Percentiles rank a stretch among this genome's conserved stretches.
These are phyloP conservation scores for Coemansia sp. DNA, from an alignment of 371 early-diverging fungal genomes.

Conservation along the genomic window DNA sequence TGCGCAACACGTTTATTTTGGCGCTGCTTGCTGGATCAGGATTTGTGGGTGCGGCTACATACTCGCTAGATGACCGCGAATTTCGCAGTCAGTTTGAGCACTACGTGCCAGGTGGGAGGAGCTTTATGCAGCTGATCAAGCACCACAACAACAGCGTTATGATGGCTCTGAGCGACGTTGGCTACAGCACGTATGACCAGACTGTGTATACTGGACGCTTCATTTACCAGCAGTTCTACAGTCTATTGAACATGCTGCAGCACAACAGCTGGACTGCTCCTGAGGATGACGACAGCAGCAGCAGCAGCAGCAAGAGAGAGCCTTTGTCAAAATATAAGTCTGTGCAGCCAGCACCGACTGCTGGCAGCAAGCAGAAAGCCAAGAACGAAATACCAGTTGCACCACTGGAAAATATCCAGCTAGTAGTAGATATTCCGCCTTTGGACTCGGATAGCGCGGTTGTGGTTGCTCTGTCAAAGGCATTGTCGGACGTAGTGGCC, in stretches of 20 bases:
- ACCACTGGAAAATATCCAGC: slow-evolving; percentile 32
- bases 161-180: slow-evolving; percentile 49
- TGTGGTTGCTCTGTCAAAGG: slow-evolving; percentile 38
- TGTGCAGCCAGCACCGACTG: background rate
- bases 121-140: slow-evolving; percentile 45
- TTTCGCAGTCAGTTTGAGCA: slow-evolving; percentile 44
- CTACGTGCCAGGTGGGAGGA: slow-evolving; percentile 47
- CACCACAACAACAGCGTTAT: slow-evolving; percentile 47
- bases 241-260: slow-evolving; percentile 49
- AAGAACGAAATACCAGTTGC: slow-evolving; percentile 11
- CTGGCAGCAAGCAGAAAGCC: background rate
- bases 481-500: slow-evolving; percentile 31
- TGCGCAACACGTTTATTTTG: slow-evolving; percentile 34
- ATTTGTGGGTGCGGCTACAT: slow-evolving; percentile 42
- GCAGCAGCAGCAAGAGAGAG: background rate
- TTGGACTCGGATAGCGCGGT: slow-evolving; percentile 43
- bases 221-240: slow-evolving; percentile 46
- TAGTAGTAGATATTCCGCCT: slow-evolving; percentile 51
- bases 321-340: slow-evolving; percentile 6
- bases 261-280: slow-evolving; percentile 50
- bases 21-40: slow-evolving; percentile 33
- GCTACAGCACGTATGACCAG: slow-evolving; percentile 38
- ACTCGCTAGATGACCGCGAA: slow-evolving; percentile 43
- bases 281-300: slow-evolving; percentile 4
- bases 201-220: slow-evolving; percentile 48